Evolutionary conservation across 2,329 filamentous ascomycete species (phyloP), one percentile per base, ranked within the genome.

Genomic region (Aspergillus carbonarius): DNA sequence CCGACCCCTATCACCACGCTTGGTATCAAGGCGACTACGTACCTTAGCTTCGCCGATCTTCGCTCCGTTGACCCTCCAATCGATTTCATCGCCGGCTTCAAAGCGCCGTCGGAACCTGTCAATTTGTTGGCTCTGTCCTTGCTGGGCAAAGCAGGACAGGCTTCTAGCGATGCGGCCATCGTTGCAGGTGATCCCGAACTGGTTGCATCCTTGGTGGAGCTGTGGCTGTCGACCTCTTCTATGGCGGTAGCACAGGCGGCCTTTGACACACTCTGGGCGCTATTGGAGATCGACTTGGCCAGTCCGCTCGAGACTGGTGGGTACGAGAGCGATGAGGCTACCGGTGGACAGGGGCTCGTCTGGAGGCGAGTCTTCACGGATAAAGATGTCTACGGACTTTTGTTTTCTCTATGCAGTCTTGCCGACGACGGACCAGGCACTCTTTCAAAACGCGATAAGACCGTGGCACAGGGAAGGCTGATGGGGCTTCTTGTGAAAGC

Each of bases 291-390:
- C 5, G 82, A 85, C 54, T 72, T 78, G 44, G 68, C 70, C 23
- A 75, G 65, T 57, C 67, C 65, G 18, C 63, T 68, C 52, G 68
- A 74, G 58, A 68, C 66, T 53, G 64, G 62, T 15, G 68, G 66
- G 58, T 58, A 62, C 46, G 60, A 58, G 2, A 47, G 56, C 8
- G 64, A 68, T 35, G 67, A 68, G 12, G 54, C 57, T 7, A 66
- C 65, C 52, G 63, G 60, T 66, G 80, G 81, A 4, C 81, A 83
- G 62, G 82, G 81, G 0, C 72, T 86, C 1, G 76, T 88, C 66
- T 88, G 85, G 85, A 82, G 84, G 66, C 81, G 86, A 17, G 64
- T 88, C 0, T 88, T 88, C 65, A 78, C 79, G 2, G 86, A 88
- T 62, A 80, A 78, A 58, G 80, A 86, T 65, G 79, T 88, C 6